phyloP scores from a whole-genome alignment of 352 stramenopile species.

The Pythium guiyangense region DNA sequence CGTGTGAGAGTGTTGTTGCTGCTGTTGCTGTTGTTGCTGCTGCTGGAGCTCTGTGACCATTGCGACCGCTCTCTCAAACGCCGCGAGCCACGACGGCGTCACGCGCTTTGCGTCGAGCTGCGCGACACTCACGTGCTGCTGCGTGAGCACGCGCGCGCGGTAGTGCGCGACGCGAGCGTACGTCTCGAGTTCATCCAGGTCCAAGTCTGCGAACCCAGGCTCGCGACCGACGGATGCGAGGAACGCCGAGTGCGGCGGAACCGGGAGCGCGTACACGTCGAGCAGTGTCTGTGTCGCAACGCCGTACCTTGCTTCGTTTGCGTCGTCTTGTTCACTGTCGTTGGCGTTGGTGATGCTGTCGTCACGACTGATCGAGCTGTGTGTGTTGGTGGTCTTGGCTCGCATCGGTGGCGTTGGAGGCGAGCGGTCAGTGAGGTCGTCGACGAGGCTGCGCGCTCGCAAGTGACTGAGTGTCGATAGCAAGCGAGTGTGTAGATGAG shows the following conservation, averaged over 20 bases:
- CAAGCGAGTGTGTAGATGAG: not conserved
- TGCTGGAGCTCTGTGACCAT: slow-evolving; percentile 17
- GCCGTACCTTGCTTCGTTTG: not conserved
- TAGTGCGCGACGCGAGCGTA: slow-evolving; percentile 64
- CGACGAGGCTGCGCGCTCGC: slow-evolving; percentile 13
- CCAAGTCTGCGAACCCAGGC: slow-evolving; percentile 34
- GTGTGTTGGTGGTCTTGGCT: not conserved
- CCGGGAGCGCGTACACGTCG: slow-evolving; percentile 36
- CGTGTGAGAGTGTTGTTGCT: slow-evolving; percentile 4
- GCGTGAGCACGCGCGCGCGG: slow-evolving; percentile 38
- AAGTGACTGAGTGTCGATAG: slow-evolving; percentile 10
- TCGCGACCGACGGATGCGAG: slow-evolving; percentile 14
- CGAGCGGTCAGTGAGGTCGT: slow-evolving; percentile 5
- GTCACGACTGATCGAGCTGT: not conserved
- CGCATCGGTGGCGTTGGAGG: not conserved
- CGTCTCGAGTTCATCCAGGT: slow-evolving; percentile 37
- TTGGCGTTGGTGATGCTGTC: not conserved
- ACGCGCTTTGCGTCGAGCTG: slow-evolving; percentile 20
- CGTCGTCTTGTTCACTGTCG: not conserved
- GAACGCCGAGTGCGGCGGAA: slow-evolving; percentile 19
- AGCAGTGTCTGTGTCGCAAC: slow-evolving; percentile 18
- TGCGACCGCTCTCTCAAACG: slow-evolving; percentile 24
- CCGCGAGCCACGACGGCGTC: slow-evolving; percentile 39
- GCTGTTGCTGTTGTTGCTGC: slow-evolving; percentile 16
- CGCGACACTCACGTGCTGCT: slow-evolving; percentile 21